These are phyloP conservation scores for Hanseniaspora thailandica DNA, from an alignment of 805 yeast species.

Conservation along the genomic window DNA sequence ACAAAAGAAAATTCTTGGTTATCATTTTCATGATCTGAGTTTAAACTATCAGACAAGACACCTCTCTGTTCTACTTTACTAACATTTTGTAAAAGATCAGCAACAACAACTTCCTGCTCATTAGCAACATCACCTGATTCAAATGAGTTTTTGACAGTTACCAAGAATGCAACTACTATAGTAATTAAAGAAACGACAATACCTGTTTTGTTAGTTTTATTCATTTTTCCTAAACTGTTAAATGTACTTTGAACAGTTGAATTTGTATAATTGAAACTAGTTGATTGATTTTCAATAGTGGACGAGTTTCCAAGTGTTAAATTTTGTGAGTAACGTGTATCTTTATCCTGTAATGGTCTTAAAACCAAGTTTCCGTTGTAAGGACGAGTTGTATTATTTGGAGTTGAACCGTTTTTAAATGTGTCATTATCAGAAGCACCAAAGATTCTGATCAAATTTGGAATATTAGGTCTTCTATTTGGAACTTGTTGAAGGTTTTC, in stretches of 20 bases:
- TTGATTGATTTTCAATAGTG: neutral
- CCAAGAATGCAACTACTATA: neutral
- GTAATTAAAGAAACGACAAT: conserved; percentile 2
- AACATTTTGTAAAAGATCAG: neutral
- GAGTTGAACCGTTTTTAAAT: neutral
- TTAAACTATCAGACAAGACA: too few species aligned
- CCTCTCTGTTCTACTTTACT: neutral
- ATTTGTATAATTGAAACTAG: neutral
- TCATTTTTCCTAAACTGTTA: neutral
- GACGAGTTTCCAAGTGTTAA: neutral
- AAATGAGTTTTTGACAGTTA: neutral
- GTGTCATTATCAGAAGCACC: neutral
- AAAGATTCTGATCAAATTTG: conserved; percentile 1
- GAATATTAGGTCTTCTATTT: conserved; percentile 3
- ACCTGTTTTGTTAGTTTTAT: neutral
- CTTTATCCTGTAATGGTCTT: neutral
- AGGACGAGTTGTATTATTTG: neutral
- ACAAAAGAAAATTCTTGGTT: conserved; percentile 1
- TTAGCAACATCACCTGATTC: neutral
- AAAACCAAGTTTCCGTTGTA: neutral
- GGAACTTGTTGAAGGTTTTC: neutral
- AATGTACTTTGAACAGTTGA: neutral
- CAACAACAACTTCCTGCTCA: neutral
- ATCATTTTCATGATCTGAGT: neutral
- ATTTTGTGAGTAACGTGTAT: neutral